A percentile compares a stretch with the other conserved stretches of the same genome.
Evolutionary conservation across 768 basidiomycete species (phyloP).

Genomic region (Nevesoporus exiguus): DNA sequence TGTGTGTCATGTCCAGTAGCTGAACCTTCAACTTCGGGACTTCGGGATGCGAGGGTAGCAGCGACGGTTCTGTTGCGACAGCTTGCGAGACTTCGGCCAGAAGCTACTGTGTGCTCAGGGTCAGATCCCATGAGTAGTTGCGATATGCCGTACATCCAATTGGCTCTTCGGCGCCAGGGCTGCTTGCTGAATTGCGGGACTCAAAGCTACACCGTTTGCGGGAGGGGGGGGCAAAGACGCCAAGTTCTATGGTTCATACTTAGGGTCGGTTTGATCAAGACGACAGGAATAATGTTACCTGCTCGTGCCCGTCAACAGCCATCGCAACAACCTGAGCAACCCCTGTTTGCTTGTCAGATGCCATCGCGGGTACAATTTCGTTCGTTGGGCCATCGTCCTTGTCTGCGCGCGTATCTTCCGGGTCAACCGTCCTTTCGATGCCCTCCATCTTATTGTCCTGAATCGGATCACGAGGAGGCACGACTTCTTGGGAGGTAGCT

Average conservation of each 20-base stretch:
- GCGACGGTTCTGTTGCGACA: slow-evolving; percentile 28
- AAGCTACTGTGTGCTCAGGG: slow-evolving; percentile 22
- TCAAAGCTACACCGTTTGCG: slow-evolving; percentile 1
- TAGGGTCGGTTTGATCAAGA: not conserved
- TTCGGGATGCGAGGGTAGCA: slow-evolving; percentile 27
- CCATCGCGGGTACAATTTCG: not conserved
- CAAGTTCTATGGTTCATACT: slow-evolving; percentile 5
- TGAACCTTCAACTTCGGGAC: slow-evolving; percentile 17
- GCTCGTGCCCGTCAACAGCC: slow-evolving; percentile 14
- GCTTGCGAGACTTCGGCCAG: slow-evolving; percentile 28
- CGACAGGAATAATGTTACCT: slow-evolving; percentile 17
- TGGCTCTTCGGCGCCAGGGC: slow-evolving; percentile 21
- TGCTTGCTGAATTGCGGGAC: slow-evolving; percentile 12
- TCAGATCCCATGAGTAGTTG: slow-evolving; percentile 14
- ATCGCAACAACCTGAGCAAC: slow-evolving; percentile 9
- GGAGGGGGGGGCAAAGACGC: not conserved
- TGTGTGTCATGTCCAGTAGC: not conserved
- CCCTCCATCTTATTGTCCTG: slow-evolving; percentile 21
- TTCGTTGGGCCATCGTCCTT: not conserved
- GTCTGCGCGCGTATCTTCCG: not conserved
- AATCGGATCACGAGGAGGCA: not conserved
- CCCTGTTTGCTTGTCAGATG: slow-evolving; percentile 4
- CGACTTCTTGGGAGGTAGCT: not conserved
- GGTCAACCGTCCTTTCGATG: slow-evolving; percentile 3
- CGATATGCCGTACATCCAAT: slow-evolving; percentile 25